Evolutionary conservation across 805 yeast genomes (phyloP).

Genomic region (Candida ulmi): DNA sequence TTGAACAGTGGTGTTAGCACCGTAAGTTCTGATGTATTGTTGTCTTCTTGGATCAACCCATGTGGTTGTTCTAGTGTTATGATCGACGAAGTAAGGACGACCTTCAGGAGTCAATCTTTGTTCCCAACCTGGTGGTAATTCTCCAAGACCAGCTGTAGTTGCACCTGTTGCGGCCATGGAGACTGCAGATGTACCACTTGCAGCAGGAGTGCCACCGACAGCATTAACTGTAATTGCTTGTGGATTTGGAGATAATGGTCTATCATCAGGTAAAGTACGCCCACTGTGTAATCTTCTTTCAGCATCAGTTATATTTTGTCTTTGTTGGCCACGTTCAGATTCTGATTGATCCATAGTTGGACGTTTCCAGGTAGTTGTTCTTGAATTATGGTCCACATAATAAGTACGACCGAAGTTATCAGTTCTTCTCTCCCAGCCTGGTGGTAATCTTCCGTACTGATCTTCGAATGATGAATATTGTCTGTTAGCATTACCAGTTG

Average conservation of each 20-base stretch:
- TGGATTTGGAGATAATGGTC: conserved; percentile 25
- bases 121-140: conserved; percentile 98
- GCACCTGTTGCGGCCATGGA: conserved; percentile 69
- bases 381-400: conserved; percentile 95
- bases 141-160: conserved; percentile 94
- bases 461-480: conserved; percentile 94
- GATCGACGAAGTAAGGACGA: conserved; percentile 96
- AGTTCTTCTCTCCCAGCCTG: conserved; percentile 99
- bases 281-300: conserved; percentile 89
- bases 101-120: conserved; percentile 98
- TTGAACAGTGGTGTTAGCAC: conserved; percentile 84
- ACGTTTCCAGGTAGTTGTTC: conserved; percentile 98
- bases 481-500: conserved; percentile 29
- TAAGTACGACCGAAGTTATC: conserved; percentile 97
- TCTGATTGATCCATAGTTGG: conserved; percentile 83
- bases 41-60: conserved; percentile 99
- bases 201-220: conserved; percentile 37
- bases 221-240: conserved; percentile 41
- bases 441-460: conserved; percentile 92
- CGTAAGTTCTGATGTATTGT: conserved; percentile 94
- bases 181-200: conserved; percentile 52
- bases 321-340: conserved; percentile 50
- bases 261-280: conserved; percentile 77
- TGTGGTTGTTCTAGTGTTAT: conserved; percentile 98
- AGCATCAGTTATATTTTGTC: conserved; percentile 69